Evolutionary conservation across 2,329 filamentous ascomycete species (phyloP).

Genomic region (Geosmithia morbida): DNA sequence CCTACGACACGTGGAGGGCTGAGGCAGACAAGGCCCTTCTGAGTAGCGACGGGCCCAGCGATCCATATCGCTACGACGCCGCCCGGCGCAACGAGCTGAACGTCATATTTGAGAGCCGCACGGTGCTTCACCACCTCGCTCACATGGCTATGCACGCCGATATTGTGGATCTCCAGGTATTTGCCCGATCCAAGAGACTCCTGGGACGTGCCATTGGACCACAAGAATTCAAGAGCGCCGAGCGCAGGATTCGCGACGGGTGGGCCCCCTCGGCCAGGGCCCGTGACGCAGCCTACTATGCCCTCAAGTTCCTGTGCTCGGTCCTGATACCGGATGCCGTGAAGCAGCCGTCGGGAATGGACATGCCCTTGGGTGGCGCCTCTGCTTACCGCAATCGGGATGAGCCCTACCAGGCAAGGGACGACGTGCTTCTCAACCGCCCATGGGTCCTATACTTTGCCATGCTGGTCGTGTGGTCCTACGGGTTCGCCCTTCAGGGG

Average conservation of each 20-base stretch:
- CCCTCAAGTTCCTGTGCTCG: constrained; percentile 74
- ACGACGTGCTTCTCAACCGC: constrained; percentile 80
- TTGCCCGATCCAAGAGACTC: constrained; percentile 72
- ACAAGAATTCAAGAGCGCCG: constrained; percentile 66
- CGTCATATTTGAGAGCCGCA: constrained; percentile 70
- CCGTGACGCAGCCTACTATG: constrained; percentile 84
- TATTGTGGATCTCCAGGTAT: constrained; percentile 95
- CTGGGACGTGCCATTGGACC: constrained; percentile 74
- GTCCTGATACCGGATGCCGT: constrained; percentile 49
- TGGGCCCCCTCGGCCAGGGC: constrained; percentile 87
- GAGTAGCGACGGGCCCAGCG: constrained; percentile 34
- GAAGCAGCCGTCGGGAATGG: constrained; percentile 16
- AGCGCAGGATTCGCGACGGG: constrained; percentile 68
- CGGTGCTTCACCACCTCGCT: constrained; percentile 80
- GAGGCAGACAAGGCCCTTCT: constrained; percentile 77
- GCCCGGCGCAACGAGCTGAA: constrained; percentile 47
- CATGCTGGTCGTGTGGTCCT: constrained; percentile 84
- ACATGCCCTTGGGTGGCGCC: constrained; percentile 2
- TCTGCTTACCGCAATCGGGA: constrained; percentile 21
- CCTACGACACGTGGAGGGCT: constrained; percentile 86
- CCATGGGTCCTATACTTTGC: constrained; percentile 96
- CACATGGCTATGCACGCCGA: constrained; percentile 98
- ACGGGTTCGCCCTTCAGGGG: constrained; percentile 82
- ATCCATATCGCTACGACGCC: constrained; percentile 40
- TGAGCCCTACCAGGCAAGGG: constrained; percentile 58